Conservation (phyloP, 768 basidiomycete species). For the Lentinula boryana region DNA sequence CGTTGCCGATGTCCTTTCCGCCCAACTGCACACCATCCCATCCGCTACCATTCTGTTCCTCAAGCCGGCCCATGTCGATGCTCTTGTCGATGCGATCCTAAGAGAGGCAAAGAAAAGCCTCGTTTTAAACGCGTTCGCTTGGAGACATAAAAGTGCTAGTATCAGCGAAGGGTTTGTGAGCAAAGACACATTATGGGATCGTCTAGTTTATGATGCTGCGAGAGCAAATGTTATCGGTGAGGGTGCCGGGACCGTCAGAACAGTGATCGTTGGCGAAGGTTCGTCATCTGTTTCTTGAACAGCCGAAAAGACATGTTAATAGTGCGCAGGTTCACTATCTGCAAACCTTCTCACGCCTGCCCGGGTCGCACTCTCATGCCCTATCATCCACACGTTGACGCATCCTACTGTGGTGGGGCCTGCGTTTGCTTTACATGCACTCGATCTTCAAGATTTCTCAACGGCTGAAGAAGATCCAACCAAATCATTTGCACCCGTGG, state of each 20-base stretch:
- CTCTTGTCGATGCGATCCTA: conserved; percentile 47
- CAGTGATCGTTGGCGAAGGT: conserved; percentile 73
- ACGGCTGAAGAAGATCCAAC: conserved; percentile 20
- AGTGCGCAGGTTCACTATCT: conserved; percentile 39
- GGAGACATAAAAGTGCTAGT: conserved; percentile 71
- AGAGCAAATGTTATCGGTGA: conserved; percentile 56
- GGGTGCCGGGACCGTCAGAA: conserved; percentile 55
- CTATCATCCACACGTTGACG: conserved; percentile 58
- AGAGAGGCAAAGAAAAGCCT: conserved; percentile 47
- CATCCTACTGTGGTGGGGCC: conserved; percentile 70
- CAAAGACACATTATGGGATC: conserved; percentile 82
- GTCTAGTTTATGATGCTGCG: conserved; percentile 65
- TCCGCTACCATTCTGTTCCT: conserved; percentile 78
- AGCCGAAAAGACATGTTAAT: neutral
- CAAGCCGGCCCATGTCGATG: conserved; percentile 54
- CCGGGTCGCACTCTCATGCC: conserved; percentile 71
- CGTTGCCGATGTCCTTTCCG: conserved; percentile 42
- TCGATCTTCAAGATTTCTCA: conserved; percentile 78
- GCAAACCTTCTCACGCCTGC: conserved; percentile 50
- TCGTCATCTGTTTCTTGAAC: conserved; percentile 13
- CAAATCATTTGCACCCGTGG: conserved; percentile 42
- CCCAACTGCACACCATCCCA: conserved; percentile 50
- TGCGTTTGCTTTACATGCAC: conserved; percentile 73
- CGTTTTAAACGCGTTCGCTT: conserved; percentile 56
- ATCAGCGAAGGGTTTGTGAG: conserved; percentile 70